Evolutionary conservation across 2,329 filamentous ascomycete species (phyloP).

Genomic region (Acrodontium crateriforme): DNA sequence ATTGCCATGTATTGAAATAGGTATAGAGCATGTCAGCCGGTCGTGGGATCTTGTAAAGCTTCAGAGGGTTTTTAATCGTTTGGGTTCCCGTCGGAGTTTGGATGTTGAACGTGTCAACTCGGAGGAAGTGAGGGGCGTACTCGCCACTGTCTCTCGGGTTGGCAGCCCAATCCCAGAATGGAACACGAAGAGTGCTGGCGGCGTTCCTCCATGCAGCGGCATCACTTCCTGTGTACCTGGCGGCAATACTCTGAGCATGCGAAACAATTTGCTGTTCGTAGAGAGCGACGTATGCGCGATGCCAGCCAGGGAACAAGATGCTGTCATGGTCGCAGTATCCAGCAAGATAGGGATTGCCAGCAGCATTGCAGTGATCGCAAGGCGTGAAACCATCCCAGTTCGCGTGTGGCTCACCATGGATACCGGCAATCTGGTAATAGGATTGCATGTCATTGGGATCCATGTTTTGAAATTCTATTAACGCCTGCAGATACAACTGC

Average conservation of each 20-base stretch:
- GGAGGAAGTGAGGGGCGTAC: conserved; percentile 10
- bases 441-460: conserved; percentile 7
- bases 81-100: conserved; percentile 8
- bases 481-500: conserved; percentile 12
- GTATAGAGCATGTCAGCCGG: conserved; percentile 13
- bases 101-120: conserved; percentile 11
- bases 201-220: conserved; percentile 8
- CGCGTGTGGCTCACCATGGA: conserved; percentile 19
- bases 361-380: conserved; percentile 13
- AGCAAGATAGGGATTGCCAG: too few relatives aligned
- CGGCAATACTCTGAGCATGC: conserved; percentile 15
- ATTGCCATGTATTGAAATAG: conserved; percentile 11
- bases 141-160: conserved; percentile 3
- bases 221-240: conserved; percentile 17
- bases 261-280: conserved; percentile 21
- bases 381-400: conserved; percentile 17
- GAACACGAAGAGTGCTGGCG: conserved; percentile 12
- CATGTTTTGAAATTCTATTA: conserved; percentile 11
- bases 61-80: conserved; percentile 6
- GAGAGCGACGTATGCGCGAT: conserved; percentile 20
- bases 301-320: conserved; percentile 21
- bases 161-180: conserved; percentile 17
- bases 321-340: conserved; percentile 23
- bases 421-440: conserved; percentile 17
- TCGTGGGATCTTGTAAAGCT: too few relatives aligned